These are phyloP conservation scores for Xerocomus amazonicus DNA, from an alignment of 1,284 basidiomycete genomes.

Conservation along the genomic window DNA sequence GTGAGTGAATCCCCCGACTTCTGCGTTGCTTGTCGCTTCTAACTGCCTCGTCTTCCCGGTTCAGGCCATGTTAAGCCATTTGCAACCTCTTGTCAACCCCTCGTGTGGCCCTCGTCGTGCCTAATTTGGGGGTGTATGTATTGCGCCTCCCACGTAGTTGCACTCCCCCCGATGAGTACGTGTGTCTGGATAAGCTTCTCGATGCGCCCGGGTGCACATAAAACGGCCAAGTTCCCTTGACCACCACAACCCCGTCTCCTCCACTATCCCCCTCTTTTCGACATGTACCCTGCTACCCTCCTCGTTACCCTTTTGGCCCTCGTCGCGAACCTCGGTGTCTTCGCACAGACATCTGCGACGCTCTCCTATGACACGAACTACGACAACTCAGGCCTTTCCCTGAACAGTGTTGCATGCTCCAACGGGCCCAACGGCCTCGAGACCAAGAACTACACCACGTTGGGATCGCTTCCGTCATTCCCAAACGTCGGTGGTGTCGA, in stretches of 20 bases:
- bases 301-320: conserved; percentile 7
- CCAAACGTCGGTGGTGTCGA: conserved; percentile 33
- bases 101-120: not conserved
- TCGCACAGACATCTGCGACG: conserved; percentile 23
- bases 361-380: conserved; percentile 32
- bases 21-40: not conserved
- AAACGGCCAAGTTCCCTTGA: conserved; percentile 5
- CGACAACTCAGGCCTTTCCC: conserved; percentile 25
- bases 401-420: conserved; percentile 35
- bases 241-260: not conserved
- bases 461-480: conserved; percentile 31
- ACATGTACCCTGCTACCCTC: conserved; percentile 2
- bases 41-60: not conserved
- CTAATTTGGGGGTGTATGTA: not conserved
- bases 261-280: not conserved
- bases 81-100: not conserved
- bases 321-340: conserved; percentile 4
- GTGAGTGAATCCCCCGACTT: not conserved
- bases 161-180: conserved; percentile 4
- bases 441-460: conserved; percentile 27
- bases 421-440: conserved; percentile 30
- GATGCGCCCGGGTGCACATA: conserved; percentile 13
- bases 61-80: not conserved
- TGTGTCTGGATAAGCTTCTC: conserved; percentile 2
- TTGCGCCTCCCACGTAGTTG: not conserved